Evolutionary conservation across 192 early-diverging fungal species (phyloP).

Genomic region (Gonapodya prolifera): DNA sequence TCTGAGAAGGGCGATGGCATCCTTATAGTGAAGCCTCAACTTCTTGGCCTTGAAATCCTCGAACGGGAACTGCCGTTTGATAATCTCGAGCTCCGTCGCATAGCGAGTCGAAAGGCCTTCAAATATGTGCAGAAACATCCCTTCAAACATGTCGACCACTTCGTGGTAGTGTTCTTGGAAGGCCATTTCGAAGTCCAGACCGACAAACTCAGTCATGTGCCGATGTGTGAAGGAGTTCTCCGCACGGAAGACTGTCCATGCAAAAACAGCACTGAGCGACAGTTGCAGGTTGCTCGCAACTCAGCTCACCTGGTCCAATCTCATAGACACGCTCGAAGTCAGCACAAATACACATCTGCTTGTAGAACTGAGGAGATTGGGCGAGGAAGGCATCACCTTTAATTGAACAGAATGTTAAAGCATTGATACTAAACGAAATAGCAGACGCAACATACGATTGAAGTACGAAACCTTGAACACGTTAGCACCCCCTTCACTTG

Average conservation of each 20-base stretch:
- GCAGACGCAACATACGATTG: slow-evolving; percentile 41
- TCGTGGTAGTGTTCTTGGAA: slow-evolving; percentile 99
- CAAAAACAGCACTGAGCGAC: not conserved
- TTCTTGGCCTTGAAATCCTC: slow-evolving; percentile 86
- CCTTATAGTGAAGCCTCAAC: slow-evolving; percentile 70
- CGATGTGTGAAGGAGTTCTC: slow-evolving; percentile 96
- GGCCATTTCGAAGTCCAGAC: slow-evolving; percentile 98
- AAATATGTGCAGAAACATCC: slow-evolving; percentile 86
- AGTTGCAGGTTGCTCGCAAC: not conserved
- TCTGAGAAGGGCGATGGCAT: slow-evolving; percentile 79
- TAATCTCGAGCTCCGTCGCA: slow-evolving; percentile 67
- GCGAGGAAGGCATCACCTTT: slow-evolving; percentile 77
- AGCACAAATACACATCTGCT: slow-evolving; percentile 96
- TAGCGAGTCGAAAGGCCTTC: slow-evolving; percentile 72
- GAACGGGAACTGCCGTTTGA: slow-evolving; percentile 83
- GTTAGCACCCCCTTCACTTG: slow-evolving; percentile 93
- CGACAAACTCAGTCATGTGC: slow-evolving; percentile 98
- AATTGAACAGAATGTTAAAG: slow-evolving; percentile 7
- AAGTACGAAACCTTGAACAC: slow-evolving; percentile 98
- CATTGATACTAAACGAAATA: not conserved
- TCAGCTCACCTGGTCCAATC: slow-evolving; percentile 53
- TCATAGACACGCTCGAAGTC: slow-evolving; percentile 99
- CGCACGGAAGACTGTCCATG: slow-evolving; percentile 80
- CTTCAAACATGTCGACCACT: slow-evolving; percentile 84
- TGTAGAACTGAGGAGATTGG: slow-evolving; percentile 98